phyloP scores from a whole-genome alignment of 169 alveolate species.

The Plasmodium reichenowi region DNA sequence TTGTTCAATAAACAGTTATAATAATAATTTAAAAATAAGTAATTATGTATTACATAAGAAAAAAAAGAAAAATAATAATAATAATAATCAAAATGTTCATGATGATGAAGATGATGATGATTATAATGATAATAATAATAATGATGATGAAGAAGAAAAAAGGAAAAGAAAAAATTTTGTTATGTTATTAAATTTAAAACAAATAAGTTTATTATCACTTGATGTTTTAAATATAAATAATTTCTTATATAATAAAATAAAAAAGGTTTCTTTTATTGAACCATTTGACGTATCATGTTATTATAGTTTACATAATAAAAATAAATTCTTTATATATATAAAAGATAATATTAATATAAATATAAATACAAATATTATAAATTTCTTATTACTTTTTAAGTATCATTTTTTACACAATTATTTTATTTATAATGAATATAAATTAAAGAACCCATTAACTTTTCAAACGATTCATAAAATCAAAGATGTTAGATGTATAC shows the following conservation, averaged over 20 bases:
- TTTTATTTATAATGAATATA: slow-evolving; percentile 29
- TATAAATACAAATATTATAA: slow-evolving; percentile 21
- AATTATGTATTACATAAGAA: slow-evolving; percentile 1
- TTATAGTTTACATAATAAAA: slow-evolving; percentile 20
- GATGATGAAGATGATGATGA: neutral
- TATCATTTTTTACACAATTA: slow-evolving; percentile 17
- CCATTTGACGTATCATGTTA: slow-evolving; percentile 27
- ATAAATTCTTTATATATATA: slow-evolving; percentile 20
- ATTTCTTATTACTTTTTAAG: slow-evolving; percentile 22
- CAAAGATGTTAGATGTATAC: slow-evolving; percentile 19
- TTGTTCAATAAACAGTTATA: slow-evolving; percentile 31
- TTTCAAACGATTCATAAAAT: neutral
- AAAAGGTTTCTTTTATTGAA: slow-evolving; percentile 13
- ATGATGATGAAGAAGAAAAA: too few species aligned
- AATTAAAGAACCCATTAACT: neutral
- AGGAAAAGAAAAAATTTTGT: neutral
- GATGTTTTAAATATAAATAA: neutral
- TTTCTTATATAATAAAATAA: slow-evolving; percentile 17
- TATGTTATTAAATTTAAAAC: slow-evolving; percentile 1
- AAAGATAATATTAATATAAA: slow-evolving; percentile 35
- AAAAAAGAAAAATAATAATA: neutral
- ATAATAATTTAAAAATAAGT: slow-evolving; percentile 15
- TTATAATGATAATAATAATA: neutral
- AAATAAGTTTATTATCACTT: slow-evolving; percentile 2
- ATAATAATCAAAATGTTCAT: neutral